A percentile compares a stretch with the other conserved stretches of the same genome.
Evolutionary conservation across 1,284 basidiomycete species (phyloP).

Genomic region (Gymnopus androsaceus): DNA sequence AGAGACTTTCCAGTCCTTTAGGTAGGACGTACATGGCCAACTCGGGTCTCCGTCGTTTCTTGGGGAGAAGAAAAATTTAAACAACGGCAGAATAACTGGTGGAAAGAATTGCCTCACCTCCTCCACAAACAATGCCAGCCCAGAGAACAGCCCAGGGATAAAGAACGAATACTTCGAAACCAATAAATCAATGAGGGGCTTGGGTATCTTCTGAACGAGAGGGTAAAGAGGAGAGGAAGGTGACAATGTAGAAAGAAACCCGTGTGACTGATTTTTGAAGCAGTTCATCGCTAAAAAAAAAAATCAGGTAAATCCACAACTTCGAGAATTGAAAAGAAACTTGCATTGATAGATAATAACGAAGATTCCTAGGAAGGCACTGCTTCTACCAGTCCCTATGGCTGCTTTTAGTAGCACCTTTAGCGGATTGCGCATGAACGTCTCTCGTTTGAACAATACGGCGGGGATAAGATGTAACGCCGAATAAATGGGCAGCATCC

Average conservation of each 20-base stretch:
- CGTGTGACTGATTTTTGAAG: slow-evolving; percentile 63
- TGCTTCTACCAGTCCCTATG: slow-evolving; percentile 81
- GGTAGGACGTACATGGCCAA: slow-evolving; percentile 95
- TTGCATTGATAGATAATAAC: slow-evolving; percentile 84
- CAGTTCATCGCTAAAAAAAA: slow-evolving; percentile 67
- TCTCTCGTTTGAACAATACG: slow-evolving; percentile 71
- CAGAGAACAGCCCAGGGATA: slow-evolving; percentile 76
- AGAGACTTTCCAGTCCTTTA: slow-evolving; percentile 87
- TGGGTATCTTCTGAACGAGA: slow-evolving; percentile 40
- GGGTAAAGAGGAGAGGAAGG: slow-evolving; percentile 28
- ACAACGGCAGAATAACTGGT: no score
- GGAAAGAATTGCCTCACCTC: no score
- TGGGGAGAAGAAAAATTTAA: no score
- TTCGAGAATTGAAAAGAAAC: not conserved
- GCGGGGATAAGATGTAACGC: slow-evolving; percentile 90
- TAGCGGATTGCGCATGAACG: slow-evolving; percentile 63
- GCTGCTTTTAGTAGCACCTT: slow-evolving; percentile 66
- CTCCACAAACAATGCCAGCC: slow-evolving; percentile 84
- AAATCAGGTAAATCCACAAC: not conserved
- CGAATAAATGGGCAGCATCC: slow-evolving; percentile 86
- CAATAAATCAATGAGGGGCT: slow-evolving; percentile 51
- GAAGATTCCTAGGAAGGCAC: slow-evolving; percentile 87
- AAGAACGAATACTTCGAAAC: slow-evolving; percentile 74
- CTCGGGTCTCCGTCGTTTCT: slow-evolving; percentile 76
- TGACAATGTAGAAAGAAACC: slow-evolving; percentile 44